Base-by-base conservation (phyloP, 768 basidiomycete genomes). In the Boletus pseudopeckii region DNA sequence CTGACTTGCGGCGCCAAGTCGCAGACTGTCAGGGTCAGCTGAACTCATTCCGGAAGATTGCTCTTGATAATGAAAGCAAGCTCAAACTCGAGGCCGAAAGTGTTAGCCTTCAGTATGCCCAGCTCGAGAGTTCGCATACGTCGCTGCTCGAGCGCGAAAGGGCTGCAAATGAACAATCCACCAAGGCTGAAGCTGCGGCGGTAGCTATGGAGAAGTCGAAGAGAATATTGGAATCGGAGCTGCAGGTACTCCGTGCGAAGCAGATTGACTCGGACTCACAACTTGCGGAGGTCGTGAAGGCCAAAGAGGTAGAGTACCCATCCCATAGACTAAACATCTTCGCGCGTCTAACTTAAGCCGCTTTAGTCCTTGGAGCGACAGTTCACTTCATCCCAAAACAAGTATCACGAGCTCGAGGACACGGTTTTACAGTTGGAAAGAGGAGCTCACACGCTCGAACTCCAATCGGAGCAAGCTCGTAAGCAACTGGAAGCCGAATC, bases 321-420 rank as follows among this genome's bases (percentile, higher is more conserved):
- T 47, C 45, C 17, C 15, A 10, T 26, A 8, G 8, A 39, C 13
- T 14, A 6, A 10, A 22, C 5, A 11, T 40, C 3, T 24, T 39
- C 17, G 1, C 28, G 13, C 24, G n/a, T 43, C 50, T 57, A 8
- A 64, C n/a, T n/a, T 4, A 10, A 9, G 20, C 32, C 11, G 5
- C 34, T 52, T 6, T 61, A 97, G 92, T 77, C 74, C 40, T 72
- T 92, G 45, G 91, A 95, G 59, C 85, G 87, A 37, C 87, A 94
- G 67, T 71, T 96, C n/a, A 67, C 75, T 0, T 71, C 79, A 20
- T 80, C 88, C 7, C 88, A 90, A 62, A 77, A 80, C 34, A 91
- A 91, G 62, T 88, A 86, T 55, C 83, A 88, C 52, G 86, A 88
- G 53, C 87, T 93, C 52, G 96, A 99, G 70, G 96, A 98, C 64